These are phyloP conservation scores for Mortierella sp. DNA, from an alignment of 371 early-diverging fungal genomes.

Conservation along the genomic window DNA sequence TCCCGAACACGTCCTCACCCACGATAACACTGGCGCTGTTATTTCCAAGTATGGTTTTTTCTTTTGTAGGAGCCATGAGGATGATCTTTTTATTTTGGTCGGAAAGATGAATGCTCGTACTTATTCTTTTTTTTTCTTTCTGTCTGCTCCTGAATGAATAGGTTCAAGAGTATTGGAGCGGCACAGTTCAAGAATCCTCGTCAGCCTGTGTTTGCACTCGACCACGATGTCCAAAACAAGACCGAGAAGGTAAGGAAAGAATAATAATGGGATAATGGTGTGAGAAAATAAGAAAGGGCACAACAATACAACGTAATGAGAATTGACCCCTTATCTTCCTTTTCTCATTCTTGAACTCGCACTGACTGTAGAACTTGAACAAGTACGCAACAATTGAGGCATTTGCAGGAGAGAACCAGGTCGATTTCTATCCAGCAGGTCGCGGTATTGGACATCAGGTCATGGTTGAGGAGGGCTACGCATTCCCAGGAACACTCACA, in stretches of 20 bases:
- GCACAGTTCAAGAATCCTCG: slow-evolving; percentile 79
- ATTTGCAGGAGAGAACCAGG: slow-evolving; percentile 87
- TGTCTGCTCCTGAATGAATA: slow-evolving; percentile 46
- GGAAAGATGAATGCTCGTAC: no score
- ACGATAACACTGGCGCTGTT: slow-evolving; percentile 97
- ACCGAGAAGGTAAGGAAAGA: slow-evolving; percentile 70
- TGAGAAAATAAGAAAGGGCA: neutral
- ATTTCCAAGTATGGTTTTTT: slow-evolving; percentile 79
- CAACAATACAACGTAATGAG: neutral
- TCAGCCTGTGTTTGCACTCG: slow-evolving; percentile 96
- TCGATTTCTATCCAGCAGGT: slow-evolving; percentile 95
- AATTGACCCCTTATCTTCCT: neutral
- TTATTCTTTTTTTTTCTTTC: neutral
- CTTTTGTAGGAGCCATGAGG: neutral
- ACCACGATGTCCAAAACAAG: slow-evolving; percentile 98
- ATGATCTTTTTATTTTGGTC: no score
- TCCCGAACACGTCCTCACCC: slow-evolving; percentile 94
- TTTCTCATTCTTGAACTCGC: neutral
- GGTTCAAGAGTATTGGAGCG: slow-evolving; percentile 92
- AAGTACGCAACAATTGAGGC: slow-evolving; percentile 89
- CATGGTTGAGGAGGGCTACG: slow-evolving; percentile 96
- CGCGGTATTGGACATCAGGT: slow-evolving; percentile 98
- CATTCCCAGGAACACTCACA: slow-evolving; percentile 91
- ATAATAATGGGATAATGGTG: neutral
- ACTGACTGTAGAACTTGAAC: slow-evolving; percentile 74